Percentiles rank a stretch among this genome's conserved stretches.
Evolutionary conservation across 2,329 filamentous ascomycete genomes (phyloP).

Genomic region (Cladosporium sp.): DNA sequence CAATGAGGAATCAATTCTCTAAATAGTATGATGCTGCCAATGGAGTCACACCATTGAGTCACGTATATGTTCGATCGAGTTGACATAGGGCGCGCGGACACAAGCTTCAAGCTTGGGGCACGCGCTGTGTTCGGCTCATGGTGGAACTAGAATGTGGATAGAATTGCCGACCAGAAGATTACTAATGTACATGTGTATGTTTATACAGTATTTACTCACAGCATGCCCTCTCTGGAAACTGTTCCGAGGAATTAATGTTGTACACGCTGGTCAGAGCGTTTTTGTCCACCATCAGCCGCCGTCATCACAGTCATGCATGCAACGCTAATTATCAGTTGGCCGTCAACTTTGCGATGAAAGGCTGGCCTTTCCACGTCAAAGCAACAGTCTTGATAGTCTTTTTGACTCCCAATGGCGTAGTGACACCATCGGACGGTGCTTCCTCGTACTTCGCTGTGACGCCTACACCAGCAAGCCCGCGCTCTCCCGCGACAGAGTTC

Average conservation of each 20-base stretch:
- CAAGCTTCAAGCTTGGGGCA: background rate
- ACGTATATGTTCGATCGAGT: background rate
- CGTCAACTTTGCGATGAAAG: constrained; percentile 21
- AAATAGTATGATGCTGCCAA: background rate
- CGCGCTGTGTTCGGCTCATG: background rate
- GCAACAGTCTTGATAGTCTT: constrained; percentile 26
- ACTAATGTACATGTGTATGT: constrained; percentile 1
- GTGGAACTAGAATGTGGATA: background rate
- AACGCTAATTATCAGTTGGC: background rate
- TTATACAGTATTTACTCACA: background rate
- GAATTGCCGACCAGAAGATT: background rate
- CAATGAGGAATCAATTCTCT: background rate
- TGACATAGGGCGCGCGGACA: constrained; percentile 11
- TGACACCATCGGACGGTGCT: background rate
- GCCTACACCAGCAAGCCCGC: constrained; percentile 60
- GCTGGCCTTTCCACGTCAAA: constrained; percentile 35
- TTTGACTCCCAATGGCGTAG: background rate
- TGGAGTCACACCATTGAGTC: constrained; percentile 16
- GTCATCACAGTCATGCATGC: background rate
- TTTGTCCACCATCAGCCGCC: background rate
- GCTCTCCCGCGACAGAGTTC: constrained; percentile 66
- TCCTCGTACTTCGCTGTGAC: constrained; percentile 30
- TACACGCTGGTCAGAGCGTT: background rate
- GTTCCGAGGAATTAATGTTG: background rate
- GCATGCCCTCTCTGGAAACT: background rate